These are phyloP conservation scores for Calonectria fujianensis DNA, from an alignment of 2,329 filamentous ascomycete species.

Conservation along the genomic window DNA sequence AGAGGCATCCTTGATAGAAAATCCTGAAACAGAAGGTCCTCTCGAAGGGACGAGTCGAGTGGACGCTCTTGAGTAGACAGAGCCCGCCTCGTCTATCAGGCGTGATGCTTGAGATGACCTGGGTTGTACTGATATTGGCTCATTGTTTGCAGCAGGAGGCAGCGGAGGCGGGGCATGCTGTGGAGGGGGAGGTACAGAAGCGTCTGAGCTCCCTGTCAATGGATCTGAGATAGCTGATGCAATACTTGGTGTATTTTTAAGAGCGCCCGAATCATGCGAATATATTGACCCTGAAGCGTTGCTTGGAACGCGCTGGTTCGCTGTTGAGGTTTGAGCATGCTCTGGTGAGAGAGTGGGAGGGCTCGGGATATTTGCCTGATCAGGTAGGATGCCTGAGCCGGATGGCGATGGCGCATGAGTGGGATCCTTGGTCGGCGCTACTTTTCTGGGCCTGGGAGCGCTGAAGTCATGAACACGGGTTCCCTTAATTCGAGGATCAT, in stretches of 20 bases:
- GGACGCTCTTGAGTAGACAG: constrained; percentile 44
- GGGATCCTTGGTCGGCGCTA: constrained; percentile 43
- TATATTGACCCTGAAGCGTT: constrained; percentile 58
- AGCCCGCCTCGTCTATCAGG: constrained; percentile 47
- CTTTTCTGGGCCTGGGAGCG: constrained; percentile 71
- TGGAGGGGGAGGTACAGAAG: constrained; percentile 27
- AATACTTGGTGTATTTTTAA: constrained; percentile 54
- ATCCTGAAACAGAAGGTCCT: constrained; percentile 67
- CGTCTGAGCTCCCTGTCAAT: constrained; percentile 40
- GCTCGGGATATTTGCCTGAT: constrained; percentile 44
- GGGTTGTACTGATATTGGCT: constrained; percentile 51
- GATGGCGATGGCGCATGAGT: constrained; percentile 41
- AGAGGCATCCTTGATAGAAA: constrained; percentile 65
- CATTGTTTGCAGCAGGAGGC: constrained; percentile 52
- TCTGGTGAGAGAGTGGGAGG: constrained; percentile 30
- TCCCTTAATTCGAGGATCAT: constrained; percentile 79
- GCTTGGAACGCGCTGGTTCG: constrained; percentile 55
- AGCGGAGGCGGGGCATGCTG: constrained; percentile 61
- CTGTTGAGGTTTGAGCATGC: constrained; percentile 35
- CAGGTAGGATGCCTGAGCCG: constrained; percentile 43
- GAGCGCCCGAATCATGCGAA: constrained; percentile 53
- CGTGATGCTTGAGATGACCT: constrained; percentile 51
- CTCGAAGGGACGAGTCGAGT: constrained; percentile 66
- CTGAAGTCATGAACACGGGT: constrained; percentile 81
- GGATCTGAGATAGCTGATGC: constrained; percentile 53